Base-by-base conservation (phyloP, 306 rosid species). In the Inga laurina region DNA sequence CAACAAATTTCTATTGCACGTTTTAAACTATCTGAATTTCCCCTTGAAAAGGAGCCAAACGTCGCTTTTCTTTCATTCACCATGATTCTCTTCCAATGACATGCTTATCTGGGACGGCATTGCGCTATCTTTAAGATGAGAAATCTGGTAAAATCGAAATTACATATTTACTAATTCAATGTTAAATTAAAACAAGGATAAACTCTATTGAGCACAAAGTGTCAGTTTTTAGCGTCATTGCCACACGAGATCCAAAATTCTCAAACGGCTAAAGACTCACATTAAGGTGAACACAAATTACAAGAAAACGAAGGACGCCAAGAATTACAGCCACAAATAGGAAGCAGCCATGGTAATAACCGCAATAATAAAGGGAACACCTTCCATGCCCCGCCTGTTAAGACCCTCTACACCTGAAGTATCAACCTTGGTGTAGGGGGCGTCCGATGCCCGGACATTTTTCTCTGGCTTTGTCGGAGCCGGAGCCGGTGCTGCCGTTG, bases 381-480 rank as follows among this genome's bases (percentile, higher is more conserved):
- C 76, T 61, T 79, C 59, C 65, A 19, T 56, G 32, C n/a, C 16
- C 6, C 54, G 65, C 18, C 64, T 56, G 45, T 67, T 78, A 65
- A 74, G 48, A 70, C 75, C 82, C 62, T 30, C 54, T 0, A 86
- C 94, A 82, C 80, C 65, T 0, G 97, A 87, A 79, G 78, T 27
- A 64, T 84, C 90, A 10, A 18, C 85, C 5, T 90, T 51, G 35
- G 78, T 43, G 39, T 81, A 45, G 0, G 97, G 94, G 54, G 95
- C 48, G 78, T 91, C 97, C 2, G 95, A 56, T 0, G 91, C 88
- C 72, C 86, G 81, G 19, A 90, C 91, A 21, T 84, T 87, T 51
- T 85, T 93, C 89, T 82, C 90, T 3, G 98, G 89, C 73, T 88
- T 89, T 7, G 76, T 72, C 0, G 98, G 91, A 0, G 89, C 90